A percentile compares a stretch with the other conserved stretches of the same genome.
These are phyloP conservation scores for Chamaecyparis obtusa DNA, from an alignment of 75 land plant species.

Conservation along the genomic window DNA sequence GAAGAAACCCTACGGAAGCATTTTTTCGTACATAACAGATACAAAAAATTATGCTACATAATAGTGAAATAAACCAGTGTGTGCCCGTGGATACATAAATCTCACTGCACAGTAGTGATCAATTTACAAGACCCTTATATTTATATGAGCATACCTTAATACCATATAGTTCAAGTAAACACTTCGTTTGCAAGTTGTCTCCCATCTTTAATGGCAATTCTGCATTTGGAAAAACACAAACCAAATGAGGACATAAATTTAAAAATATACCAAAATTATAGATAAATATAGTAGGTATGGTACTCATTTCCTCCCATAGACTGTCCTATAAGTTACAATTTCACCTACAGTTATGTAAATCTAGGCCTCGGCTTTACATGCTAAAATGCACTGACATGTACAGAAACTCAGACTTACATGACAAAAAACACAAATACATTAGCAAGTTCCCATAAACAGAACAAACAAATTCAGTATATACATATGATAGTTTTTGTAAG, in stretches of 20 bases:
- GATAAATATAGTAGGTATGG: not conserved
- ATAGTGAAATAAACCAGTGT: not conserved
- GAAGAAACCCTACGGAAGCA: not conserved
- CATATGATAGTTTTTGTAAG: not conserved
- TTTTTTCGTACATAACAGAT: not conserved
- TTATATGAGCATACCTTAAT: slow-evolving; percentile 49
- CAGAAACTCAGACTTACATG: not conserved
- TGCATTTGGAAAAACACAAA: slow-evolving; percentile 19
- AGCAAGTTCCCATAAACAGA: not conserved
- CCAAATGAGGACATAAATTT: not conserved
- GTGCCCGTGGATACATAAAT: not conserved
- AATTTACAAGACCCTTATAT: not conserved
- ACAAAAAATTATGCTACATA: not conserved
- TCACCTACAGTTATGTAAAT: not conserved
- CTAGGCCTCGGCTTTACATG: not conserved
- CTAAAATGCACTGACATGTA: not conserved
- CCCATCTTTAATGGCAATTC: slow-evolving; percentile 64
- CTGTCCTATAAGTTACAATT: not conserved
- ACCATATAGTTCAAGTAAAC: slow-evolving; percentile 76
- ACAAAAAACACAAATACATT: not conserved
- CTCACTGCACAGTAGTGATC: not conserved
- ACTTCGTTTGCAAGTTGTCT: slow-evolving; percentile 67
- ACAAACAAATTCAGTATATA: not conserved
- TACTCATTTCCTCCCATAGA: not conserved
- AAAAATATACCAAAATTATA: not conserved